Evolutionary conservation across 2,329 filamentous ascomycete species (phyloP).

Genomic region (Colletotrichum theobromicola): DNA sequence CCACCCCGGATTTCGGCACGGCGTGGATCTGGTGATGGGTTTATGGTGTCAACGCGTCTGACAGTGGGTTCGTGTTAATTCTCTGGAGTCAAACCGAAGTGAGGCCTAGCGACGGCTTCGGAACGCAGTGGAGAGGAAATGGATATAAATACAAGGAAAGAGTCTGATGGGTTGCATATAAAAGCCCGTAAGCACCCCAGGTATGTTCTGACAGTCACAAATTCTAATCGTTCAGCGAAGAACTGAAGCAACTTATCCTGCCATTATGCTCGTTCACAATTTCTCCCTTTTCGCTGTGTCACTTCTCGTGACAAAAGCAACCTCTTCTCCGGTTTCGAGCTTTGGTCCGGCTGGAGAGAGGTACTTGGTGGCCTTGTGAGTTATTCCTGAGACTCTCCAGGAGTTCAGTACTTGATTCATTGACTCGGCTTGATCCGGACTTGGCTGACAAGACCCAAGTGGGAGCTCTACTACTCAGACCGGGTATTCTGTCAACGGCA

Average conservation of each 20-base stretch:
- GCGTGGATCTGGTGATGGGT: background rate
- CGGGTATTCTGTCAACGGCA: background rate
- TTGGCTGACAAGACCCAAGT: background rate
- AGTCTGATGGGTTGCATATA: background rate
- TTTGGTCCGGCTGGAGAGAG: background rate
- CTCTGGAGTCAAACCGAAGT: background rate
- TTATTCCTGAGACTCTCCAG: background rate
- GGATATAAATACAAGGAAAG: background rate
- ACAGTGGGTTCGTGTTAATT: background rate
- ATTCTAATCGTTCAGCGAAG: background rate
- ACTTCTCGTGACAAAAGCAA: background rate
- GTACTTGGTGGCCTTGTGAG: background rate
- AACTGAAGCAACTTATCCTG: background rate
- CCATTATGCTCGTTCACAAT: background rate
- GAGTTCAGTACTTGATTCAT: background rate
- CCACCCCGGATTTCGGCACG: background rate
- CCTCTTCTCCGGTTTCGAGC: background rate
- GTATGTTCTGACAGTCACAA: background rate
- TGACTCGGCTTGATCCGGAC: background rate
- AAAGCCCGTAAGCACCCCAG: background rate
- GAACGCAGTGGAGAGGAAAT: background rate
- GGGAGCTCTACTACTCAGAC: background rate
- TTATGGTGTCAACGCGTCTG: background rate
- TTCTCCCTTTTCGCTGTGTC: background rate
- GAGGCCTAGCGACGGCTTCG: background rate